phyloP scores from a whole-genome alignment of 2,329 filamentous ascomycete species.

The Triangularia verruculosa region DNA sequence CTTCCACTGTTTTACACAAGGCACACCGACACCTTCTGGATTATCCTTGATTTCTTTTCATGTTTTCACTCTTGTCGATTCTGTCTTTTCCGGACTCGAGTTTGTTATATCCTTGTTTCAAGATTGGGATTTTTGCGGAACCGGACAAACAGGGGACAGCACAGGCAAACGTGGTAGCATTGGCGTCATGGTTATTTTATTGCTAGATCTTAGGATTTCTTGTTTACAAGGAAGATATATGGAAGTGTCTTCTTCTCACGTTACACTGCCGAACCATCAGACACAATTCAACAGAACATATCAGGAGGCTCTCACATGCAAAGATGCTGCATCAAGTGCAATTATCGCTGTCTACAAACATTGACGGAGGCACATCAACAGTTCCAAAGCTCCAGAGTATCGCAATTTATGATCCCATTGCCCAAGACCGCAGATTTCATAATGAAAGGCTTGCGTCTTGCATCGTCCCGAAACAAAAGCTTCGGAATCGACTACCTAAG shows the following conservation, averaged over 20 bases:
- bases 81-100: background rate
- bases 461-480: constrained; percentile 12
- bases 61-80: background rate
- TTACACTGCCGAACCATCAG: background rate
- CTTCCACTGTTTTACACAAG: background rate
- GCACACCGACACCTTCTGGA: no score
- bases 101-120: background rate
- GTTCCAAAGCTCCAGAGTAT: background rate
- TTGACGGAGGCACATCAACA: background rate
- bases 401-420: constrained; percentile 22
- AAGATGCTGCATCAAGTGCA: background rate
- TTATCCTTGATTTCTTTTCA: background rate
- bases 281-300: background rate
- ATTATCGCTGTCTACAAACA: background rate
- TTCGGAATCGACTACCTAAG: constrained; percentile 16
- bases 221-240: background rate
- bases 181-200: background rate
- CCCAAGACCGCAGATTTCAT: constrained; percentile 17
- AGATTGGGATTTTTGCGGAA: background rate
- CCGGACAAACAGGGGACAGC: background rate
- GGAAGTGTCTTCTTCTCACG: background rate
- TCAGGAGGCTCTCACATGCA: background rate
- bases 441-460: constrained; percentile 26
- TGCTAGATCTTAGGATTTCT: no score
- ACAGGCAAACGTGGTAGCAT: background rate